A percentile compares a stretch with the other conserved stretches of the same genome.
Conservation (phyloP, 78 protist genomes). For the Dictyostelium capitatum region DNA sequence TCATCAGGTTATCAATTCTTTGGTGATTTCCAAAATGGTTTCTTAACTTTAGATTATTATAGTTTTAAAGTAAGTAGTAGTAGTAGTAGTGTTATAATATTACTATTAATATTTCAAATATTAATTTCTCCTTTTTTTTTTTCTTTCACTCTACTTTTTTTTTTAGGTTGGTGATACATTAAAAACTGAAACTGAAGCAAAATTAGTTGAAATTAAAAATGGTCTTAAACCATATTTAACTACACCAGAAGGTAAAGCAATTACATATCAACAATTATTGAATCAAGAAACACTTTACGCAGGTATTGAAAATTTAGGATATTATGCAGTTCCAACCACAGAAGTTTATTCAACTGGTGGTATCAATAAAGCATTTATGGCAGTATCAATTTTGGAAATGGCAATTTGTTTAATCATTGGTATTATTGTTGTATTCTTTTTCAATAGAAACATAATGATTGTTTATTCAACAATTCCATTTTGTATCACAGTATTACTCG, state of each 20-base stretch:
- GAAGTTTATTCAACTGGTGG: constrained; percentile 33
- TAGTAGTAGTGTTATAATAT: not conserved
- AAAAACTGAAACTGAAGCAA: not conserved
- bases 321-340: constrained; percentile 50
- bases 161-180: not conserved
- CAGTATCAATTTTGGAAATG: constrained; percentile 40
- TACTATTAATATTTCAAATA: not conserved
- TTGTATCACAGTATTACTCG: constrained; percentile 31
- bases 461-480: constrained; percentile 46
- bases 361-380: constrained; percentile 30
- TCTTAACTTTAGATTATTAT: constrained; percentile 26
- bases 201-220: not conserved
- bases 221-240: not conserved
- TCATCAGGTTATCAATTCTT: not conserved
- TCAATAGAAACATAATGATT: constrained; percentile 11
- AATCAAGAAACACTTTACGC: not conserved
- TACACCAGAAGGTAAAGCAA: not conserved
- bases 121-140: not conserved
- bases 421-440: not conserved
- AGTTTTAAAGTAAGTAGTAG: constrained; percentile 32
- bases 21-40: constrained; percentile 42
- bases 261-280: not conserved
- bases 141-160: not conserved
- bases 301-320: constrained; percentile 13
- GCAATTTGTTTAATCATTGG: not conserved